Conservation (phyloP, 257 asterid genomes). For the Solanum bulbocastanum region DNA sequence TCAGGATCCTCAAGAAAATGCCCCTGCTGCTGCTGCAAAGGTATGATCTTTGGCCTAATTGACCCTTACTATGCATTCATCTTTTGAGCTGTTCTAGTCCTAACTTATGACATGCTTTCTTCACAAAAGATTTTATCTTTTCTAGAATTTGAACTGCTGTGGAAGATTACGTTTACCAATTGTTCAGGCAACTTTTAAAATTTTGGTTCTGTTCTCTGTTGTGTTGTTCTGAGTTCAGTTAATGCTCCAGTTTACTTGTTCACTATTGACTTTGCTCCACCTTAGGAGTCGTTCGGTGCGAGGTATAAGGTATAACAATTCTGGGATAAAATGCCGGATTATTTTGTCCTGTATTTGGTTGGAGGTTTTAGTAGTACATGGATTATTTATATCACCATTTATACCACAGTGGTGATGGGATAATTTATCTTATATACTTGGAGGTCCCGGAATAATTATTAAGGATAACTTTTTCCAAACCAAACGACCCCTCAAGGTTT, state of each 20-base stretch:
- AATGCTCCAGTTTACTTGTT: background rate
- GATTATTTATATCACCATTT: background rate
- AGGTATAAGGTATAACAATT: background rate
- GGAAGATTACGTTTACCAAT: background rate
- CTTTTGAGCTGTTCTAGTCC: background rate
- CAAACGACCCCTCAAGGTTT: background rate
- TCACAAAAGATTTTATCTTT: background rate
- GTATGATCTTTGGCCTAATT: constrained; percentile 12
- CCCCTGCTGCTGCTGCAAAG: constrained; percentile 24
- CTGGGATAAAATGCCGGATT: background rate
- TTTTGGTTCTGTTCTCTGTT: background rate
- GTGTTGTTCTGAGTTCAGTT: background rate
- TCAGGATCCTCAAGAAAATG: constrained; percentile 36
- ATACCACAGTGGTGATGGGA: background rate
- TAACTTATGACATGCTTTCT: background rate
- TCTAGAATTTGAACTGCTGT: background rate
- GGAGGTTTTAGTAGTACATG: background rate
- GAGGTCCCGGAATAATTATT: background rate
- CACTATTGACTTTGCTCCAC: background rate
- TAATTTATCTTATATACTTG: background rate
- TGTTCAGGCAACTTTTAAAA: background rate
- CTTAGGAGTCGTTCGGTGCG: background rate
- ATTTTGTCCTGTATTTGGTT: background rate
- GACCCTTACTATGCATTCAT: background rate
- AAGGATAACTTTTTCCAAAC: background rate